These are phyloP conservation scores for Pelargonium citronellum DNA, from an alignment of 441 rosid genomes.

Conservation along the genomic window DNA sequence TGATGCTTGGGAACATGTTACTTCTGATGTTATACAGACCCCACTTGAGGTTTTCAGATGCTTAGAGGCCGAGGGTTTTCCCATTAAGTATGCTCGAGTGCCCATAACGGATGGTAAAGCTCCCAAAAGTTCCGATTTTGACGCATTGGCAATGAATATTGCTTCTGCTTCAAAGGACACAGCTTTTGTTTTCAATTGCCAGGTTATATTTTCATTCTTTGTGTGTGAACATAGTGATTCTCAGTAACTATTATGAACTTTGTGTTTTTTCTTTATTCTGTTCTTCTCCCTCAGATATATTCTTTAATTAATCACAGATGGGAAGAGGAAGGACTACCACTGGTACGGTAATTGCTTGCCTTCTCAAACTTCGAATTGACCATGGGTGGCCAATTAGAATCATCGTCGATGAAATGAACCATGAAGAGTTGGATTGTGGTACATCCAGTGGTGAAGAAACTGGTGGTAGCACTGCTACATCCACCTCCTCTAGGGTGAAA, in stretches of 20 bases:
- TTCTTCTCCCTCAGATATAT: conserved; percentile 20
- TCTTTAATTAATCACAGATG: conserved; percentile 52
- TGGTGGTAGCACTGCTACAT: conserved; percentile 41
- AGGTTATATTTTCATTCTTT: conserved; percentile 45
- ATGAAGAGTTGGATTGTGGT: conserved; percentile 69
- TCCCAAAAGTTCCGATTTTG: conserved; percentile 94
- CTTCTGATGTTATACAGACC: conserved; percentile 73
- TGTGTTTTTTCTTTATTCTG: conserved; percentile 15
- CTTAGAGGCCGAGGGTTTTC: conserved; percentile 81
- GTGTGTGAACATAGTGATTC: conserved; percentile 10
- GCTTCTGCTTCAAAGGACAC: conserved; percentile 90
- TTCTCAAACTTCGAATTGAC: conserved; percentile 82
- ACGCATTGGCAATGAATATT: conserved; percentile 65
- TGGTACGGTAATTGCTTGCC: conserved; percentile 98
- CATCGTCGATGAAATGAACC: conserved; percentile 46
- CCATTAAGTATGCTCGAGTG: conserved; percentile 85
- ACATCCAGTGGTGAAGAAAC: conserved; percentile 94
- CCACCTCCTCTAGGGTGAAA: conserved; percentile 33
- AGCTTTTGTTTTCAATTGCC: conserved; percentile 98
- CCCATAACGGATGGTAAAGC: conserved; percentile 99
- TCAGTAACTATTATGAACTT: conserved; percentile 17
- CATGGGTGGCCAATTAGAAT: conserved; percentile 81
- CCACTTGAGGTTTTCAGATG: conserved; percentile 90
- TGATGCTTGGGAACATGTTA: conserved; percentile 92
- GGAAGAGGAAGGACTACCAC: conserved; percentile 99